Percentiles rank a stretch among this genome's conserved stretches.
phyloP scores from a whole-genome alignment of 306 rosid species.

The Hippophae tibetana region DNA sequence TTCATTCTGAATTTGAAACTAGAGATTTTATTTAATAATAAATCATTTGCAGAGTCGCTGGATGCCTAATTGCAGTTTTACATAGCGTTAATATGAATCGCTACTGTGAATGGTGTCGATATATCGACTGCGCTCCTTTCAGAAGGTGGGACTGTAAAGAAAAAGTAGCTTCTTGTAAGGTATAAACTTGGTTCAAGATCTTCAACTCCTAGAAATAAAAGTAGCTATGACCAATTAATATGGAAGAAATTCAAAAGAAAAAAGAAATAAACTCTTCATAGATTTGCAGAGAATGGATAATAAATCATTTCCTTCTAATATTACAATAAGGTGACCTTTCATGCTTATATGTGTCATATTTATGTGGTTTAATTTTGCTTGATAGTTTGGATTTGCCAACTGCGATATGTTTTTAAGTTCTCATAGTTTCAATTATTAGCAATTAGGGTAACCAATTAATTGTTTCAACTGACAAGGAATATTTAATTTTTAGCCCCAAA shows the following conservation, averaged over 20 bases:
- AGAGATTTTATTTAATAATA: conserved; percentile 28
- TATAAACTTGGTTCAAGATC: conserved; percentile 18
- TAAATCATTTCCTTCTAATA: background rate
- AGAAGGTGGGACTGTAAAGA: conserved; percentile 68
- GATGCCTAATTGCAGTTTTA: conserved; percentile 60
- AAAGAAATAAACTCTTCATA: background rate
- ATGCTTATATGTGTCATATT: background rate
- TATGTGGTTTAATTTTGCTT: no score
- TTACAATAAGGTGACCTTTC: background rate
- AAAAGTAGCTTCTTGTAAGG: conserved; percentile 59
- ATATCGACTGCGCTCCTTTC: conserved; percentile 66
- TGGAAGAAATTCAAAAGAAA: no score
- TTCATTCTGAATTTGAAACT: conserved; percentile 15
- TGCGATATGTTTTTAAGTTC: no score
- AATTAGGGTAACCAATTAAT: no score
- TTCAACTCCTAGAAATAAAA: no score
- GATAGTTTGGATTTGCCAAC: no score
- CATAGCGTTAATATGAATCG: conserved; percentile 56
- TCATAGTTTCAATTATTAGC: no score
- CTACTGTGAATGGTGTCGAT: conserved; percentile 73
- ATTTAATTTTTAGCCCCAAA: no score
- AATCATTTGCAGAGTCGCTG: conserved; percentile 50
- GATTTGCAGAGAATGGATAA: background rate
- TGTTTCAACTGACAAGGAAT: no score
- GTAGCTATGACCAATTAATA: background rate